These are phyloP conservation scores for Amphirosellinia nigrospora DNA, from an alignment of 495 filamentous ascomycete genomes.

Conservation along the genomic window DNA sequence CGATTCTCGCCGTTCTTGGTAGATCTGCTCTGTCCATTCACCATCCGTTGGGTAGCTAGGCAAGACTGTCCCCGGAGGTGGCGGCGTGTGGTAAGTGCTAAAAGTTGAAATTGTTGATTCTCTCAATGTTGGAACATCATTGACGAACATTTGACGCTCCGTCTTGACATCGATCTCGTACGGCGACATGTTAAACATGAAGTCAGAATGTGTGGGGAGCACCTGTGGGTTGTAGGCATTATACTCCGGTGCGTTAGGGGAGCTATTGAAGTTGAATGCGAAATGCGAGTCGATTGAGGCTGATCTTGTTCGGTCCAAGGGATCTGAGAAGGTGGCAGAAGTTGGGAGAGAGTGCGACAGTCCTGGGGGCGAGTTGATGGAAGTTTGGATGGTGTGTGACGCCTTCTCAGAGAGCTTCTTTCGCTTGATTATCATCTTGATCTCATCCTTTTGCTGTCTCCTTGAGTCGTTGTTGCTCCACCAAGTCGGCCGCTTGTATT, in stretches of 20 bases:
- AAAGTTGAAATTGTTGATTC: conserved; percentile 89
- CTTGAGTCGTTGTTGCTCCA: conserved; percentile 92
- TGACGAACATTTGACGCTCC: conserved; percentile 91
- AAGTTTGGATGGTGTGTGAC: conserved; percentile 59
- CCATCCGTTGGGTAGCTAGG: conserved; percentile 69
- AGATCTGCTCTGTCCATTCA: conserved; percentile 78
- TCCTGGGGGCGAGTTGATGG: conserved; percentile 72
- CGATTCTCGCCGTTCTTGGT: conserved; percentile 67
- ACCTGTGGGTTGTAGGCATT: conserved; percentile 64
- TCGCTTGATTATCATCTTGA: conserved; percentile 97
- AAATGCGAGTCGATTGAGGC: conserved; percentile 80
- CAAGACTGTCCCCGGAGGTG: conserved; percentile 65
- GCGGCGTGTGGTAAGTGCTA: conserved; percentile 81
- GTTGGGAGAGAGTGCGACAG: conserved; percentile 83
- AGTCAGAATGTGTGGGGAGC: conserved; percentile 47
- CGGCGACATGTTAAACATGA: conserved; percentile 67
- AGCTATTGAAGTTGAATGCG: conserved; percentile 75
- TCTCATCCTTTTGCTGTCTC: conserved; percentile 84
- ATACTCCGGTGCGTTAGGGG: conserved; percentile 63
- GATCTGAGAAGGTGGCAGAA: conserved; percentile 78
- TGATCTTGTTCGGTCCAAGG: conserved; percentile 71
- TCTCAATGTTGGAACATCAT: conserved; percentile 80
- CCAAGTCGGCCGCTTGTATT: conserved; percentile 97
- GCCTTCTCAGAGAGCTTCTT: conserved; percentile 92
- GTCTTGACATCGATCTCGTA: conserved; percentile 97